Conservation (phyloP, 176 grass and related monocot genomes). For the Elaeis guineensis region DNA sequence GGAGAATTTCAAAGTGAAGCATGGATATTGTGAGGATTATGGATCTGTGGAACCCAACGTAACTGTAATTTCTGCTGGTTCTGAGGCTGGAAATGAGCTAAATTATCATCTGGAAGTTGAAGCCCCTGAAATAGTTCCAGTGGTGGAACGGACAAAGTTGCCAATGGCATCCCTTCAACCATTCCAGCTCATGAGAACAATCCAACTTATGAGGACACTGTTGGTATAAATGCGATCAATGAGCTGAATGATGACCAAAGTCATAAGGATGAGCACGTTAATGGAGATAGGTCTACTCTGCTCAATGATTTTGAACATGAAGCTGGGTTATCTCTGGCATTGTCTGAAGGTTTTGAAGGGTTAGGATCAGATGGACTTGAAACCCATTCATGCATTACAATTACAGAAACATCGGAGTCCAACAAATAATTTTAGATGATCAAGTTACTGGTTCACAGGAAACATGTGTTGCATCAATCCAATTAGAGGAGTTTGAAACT, state of each 20-base stretch:
- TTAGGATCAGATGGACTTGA: not conserved
- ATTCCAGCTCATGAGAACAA: no score
- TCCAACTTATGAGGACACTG: no score
- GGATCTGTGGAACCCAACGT: constrained; percentile 13
- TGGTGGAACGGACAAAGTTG: not conserved
- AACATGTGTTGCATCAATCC: not conserved
- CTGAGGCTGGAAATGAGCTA: constrained; percentile 18
- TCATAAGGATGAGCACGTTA: no score
- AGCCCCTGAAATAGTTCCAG: constrained; percentile 17
- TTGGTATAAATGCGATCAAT: no score
- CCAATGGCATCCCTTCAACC: no score
- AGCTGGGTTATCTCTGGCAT: not conserved
- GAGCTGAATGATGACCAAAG: no score
- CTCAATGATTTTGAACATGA: constrained; percentile 4
- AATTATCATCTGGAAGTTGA: constrained; percentile 2
- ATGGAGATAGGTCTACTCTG: constrained; percentile 1
- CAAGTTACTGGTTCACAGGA: not conserved
- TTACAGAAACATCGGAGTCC: not conserved
- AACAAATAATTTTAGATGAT: not conserved
- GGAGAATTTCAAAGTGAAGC: constrained; percentile 15
- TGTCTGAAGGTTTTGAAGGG: not conserved
- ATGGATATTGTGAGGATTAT: constrained; percentile 18
- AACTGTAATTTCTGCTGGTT: constrained; percentile 12
- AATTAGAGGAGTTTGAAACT: not conserved
- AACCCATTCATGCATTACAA: not conserved